A percentile compares a stretch with the other conserved stretches of the same genome.
phyloP scores from a whole-genome alignment of 148 eudicot genomes.

The Polygonum maritimum region DNA sequence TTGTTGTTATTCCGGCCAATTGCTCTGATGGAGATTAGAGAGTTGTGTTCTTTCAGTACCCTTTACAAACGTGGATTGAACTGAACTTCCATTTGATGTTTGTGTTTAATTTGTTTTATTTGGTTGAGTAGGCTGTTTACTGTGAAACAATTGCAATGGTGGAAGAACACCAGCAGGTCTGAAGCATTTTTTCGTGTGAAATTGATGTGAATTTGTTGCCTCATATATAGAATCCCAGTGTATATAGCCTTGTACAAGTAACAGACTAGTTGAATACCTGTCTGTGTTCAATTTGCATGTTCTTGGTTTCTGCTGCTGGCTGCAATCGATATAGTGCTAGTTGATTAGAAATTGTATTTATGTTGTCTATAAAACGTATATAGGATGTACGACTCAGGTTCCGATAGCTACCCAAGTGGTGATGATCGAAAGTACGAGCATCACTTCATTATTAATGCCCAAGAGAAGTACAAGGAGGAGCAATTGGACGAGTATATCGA shows the following conservation, averaged over 20 bases:
- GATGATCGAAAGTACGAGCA: no score
- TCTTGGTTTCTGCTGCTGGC: no score
- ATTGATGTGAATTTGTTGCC: neutral
- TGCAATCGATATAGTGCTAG: no score
- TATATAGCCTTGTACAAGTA: neutral
- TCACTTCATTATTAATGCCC: no score
- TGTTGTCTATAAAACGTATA: no score
- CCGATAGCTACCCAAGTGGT: no score
- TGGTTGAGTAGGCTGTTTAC: slow-evolving; percentile 57
- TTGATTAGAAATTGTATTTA: no score
- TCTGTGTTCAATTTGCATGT: neutral
- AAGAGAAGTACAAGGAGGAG: no score
- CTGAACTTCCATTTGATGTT: neutral
- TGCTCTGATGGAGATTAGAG: no score
- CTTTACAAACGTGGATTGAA: neutral
- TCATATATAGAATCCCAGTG: neutral
- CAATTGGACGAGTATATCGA: no score
- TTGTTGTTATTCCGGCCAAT: no score
- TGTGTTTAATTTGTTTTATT: neutral
- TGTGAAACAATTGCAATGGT: slow-evolving; percentile 84
- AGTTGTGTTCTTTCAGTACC: neutral
- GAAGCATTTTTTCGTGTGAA: neutral
- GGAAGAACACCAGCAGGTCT: slow-evolving; percentile 92
- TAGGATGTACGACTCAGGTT: no score
- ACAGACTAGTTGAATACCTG: neutral